These are phyloP conservation scores for Nicotiana undulata DNA, from an alignment of 257 asterid genomes.

Conservation along the genomic window DNA sequence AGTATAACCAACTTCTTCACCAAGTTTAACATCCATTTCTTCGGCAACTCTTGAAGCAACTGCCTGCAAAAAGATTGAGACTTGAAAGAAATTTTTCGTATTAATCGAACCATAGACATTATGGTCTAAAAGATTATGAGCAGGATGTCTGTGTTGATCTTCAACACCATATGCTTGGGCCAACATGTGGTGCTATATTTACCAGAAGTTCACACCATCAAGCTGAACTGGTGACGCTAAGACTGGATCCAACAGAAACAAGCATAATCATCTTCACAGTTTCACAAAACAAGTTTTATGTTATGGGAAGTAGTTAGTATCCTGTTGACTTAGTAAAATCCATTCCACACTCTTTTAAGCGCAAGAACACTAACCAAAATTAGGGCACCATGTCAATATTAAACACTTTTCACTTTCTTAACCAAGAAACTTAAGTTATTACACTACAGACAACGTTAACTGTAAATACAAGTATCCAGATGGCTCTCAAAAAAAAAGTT, in stretches of 20 bases:
- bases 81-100: neutral
- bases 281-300: too few species aligned
- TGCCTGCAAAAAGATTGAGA: constrained; percentile 37
- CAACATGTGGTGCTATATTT: neutral
- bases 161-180: neutral
- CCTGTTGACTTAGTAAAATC: too few species aligned
- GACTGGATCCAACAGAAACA: too few species aligned
- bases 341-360: too few species aligned
- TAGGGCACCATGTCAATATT: neutral
- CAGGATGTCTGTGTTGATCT: neutral
- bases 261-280: too few species aligned
- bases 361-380: too few species aligned
- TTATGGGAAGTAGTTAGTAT: too few species aligned
- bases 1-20: constrained; percentile 94
- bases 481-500: neutral
- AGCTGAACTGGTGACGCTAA: too few species aligned
- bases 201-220: too few species aligned
- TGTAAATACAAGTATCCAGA: neutral
- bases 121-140: neutral
- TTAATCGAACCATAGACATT: neutral
- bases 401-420: neutral
- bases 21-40: constrained; percentile 90
- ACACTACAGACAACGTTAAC: neutral
- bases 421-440: neutral
- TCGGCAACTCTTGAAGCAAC: constrained; percentile 89